Evolutionary conservation across 1,284 basidiomycete species (phyloP).

Genomic region (Sporisorium scitamineum): DNA sequence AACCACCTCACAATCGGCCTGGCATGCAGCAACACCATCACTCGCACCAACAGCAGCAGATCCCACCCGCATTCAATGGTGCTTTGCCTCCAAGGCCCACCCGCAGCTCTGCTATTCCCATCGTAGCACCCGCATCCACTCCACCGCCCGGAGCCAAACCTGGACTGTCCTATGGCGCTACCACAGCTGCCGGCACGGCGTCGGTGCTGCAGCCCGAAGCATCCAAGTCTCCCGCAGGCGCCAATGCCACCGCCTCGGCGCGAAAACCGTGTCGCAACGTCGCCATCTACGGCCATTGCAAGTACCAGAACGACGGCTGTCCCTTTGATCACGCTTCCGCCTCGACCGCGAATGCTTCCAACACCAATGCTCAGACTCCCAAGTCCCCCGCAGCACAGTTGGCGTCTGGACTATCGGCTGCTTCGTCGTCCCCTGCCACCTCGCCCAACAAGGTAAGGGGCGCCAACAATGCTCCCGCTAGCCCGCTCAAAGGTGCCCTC

Average conservation of each 20-base stretch:
- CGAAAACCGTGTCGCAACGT: slow-evolving; percentile 51
- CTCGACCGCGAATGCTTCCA: background rate
- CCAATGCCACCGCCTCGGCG: slow-evolving; percentile 22
- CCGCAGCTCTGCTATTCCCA: slow-evolving; percentile 55
- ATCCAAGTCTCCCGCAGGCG: slow-evolving; percentile 30
- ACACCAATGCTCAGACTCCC: slow-evolving; percentile 6
- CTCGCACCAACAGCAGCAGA: slow-evolving; percentile 29
- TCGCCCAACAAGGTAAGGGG: slow-evolving; percentile 32
- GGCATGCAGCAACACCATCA: slow-evolving; percentile 40
- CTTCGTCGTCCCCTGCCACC: slow-evolving; percentile 22
- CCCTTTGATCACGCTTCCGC: slow-evolving; percentile 41
- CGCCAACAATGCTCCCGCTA: slow-evolving; percentile 23
- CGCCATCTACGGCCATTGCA: slow-evolving; percentile 53
- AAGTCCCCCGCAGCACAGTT: slow-evolving; percentile 28
- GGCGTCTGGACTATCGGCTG: slow-evolving; percentile 21
- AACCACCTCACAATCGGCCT: slow-evolving; percentile 15
- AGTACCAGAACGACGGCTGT: slow-evolving; percentile 50
- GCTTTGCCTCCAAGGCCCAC: slow-evolving; percentile 36
- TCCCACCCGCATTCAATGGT: slow-evolving; percentile 31
- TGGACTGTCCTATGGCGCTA: slow-evolving; percentile 23
- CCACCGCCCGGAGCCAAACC: slow-evolving; percentile 26
- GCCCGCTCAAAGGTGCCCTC: slow-evolving; percentile 51
- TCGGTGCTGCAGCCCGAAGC: slow-evolving; percentile 26
- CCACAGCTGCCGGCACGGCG: slow-evolving; percentile 13
- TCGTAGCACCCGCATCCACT: slow-evolving; percentile 45